These are phyloP conservation scores for Thecaphora frezii DNA, from an alignment of 1,284 basidiomycete species.

Conservation along the genomic window DNA sequence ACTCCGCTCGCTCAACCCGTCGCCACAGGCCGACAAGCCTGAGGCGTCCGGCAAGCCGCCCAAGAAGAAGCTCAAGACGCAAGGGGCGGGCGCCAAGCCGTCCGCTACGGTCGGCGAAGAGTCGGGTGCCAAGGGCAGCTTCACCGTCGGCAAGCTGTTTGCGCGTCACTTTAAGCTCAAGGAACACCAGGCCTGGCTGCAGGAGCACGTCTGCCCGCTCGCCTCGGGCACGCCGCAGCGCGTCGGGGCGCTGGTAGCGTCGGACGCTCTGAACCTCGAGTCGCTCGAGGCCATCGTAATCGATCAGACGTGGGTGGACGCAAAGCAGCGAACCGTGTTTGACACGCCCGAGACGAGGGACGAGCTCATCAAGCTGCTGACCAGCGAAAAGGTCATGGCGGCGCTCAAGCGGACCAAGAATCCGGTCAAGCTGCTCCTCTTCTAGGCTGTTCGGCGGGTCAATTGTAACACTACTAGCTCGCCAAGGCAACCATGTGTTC, in stretches of 20 bases:
- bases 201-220: constrained; percentile 35
- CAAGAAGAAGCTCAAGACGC: constrained; percentile 14
- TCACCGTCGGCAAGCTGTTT: constrained; percentile 52
- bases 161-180: constrained; percentile 55
- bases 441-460: too few species aligned
- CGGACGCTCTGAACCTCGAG: constrained; percentile 34
- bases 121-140: constrained; percentile 6
- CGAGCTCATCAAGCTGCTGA: constrained; percentile 42
- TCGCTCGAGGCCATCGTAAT: constrained; percentile 36
- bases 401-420: constrained; percentile 14
- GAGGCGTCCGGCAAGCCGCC: neutral
- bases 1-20: constrained; percentile 33
- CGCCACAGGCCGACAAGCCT: constrained; percentile 1
- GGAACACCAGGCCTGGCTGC: constrained; percentile 48
- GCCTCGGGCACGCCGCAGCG: constrained; percentile 53
- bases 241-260: constrained; percentile 34
- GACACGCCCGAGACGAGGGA: constrained; percentile 51
- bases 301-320: constrained; percentile 51
- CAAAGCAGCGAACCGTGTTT: constrained; percentile 47
- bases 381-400: constrained; percentile 15
- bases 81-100: too few species aligned
- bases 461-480: too few species aligned
- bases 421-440: constrained; percentile 26
- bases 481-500: too few species aligned
- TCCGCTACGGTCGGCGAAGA: too few species aligned